Percentiles rank a stretch among this genome's conserved stretches.
Evolutionary conservation across 257 asterid genomes (phyloP).

Genomic region (Petrea volubilis): DNA sequence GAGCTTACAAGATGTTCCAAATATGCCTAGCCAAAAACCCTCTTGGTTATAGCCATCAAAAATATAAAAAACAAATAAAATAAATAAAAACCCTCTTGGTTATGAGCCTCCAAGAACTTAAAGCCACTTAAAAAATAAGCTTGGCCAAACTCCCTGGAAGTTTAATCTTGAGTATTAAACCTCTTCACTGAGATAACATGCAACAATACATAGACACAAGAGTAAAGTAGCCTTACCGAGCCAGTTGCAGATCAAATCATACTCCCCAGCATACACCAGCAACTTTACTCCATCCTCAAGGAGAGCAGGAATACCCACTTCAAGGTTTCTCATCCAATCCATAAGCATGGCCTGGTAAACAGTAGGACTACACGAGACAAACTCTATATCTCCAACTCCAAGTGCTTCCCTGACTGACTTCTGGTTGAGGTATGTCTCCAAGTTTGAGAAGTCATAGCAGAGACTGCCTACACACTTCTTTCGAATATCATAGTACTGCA

Average conservation of each 20-base stretch:
- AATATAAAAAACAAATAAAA: too few species aligned
- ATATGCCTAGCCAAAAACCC: too few species aligned
- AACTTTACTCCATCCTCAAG: constrained; percentile 70
- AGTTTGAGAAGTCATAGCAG: constrained; percentile 79
- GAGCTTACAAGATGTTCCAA: too few species aligned
- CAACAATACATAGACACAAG: neutral
- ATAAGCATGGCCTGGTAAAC: constrained; percentile 78
- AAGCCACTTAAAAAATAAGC: too few species aligned
- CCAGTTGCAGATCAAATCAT: constrained; percentile 83
- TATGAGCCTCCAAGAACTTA: too few species aligned
- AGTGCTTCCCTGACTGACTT: constrained; percentile 53
- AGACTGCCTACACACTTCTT: constrained; percentile 75
- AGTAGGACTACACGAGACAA: constrained; percentile 68
- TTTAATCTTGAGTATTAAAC: neutral
- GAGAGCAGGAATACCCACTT: constrained; percentile 74
- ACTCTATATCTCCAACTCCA: constrained; percentile 73
- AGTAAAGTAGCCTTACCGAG: constrained; percentile 46
- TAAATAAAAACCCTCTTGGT: too few species aligned
- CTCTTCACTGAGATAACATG: neutral
- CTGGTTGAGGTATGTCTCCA: constrained; percentile 66
- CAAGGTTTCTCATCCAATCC: constrained; percentile 90
- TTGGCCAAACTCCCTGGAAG: too few species aligned
- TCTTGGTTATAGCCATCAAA: too few species aligned
- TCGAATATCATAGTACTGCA: constrained; percentile 74
- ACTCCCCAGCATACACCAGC: constrained; percentile 75